Conservation (phyloP, 441 rosid genomes). For the Biscutella auriculata region DNA sequence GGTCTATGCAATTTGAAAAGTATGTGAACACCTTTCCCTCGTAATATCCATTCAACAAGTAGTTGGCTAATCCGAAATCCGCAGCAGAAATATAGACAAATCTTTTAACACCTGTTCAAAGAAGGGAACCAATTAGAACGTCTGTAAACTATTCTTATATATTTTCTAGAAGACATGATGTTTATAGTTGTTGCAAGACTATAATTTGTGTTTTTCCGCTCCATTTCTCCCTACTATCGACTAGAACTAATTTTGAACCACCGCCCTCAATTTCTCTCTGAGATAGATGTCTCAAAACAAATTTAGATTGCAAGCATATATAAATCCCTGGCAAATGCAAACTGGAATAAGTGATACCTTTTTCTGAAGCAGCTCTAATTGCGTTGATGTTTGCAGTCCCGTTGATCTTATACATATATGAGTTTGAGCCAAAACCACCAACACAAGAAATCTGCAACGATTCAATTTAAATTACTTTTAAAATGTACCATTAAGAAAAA, state of each 20-base stretch:
- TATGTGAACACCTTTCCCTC: slow-evolving; percentile 59
- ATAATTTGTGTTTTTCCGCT: not conserved
- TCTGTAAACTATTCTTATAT: not conserved
- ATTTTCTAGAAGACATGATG: not conserved
- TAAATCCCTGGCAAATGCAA: not conserved
- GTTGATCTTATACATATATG: slow-evolving; percentile 87
- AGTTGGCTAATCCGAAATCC: slow-evolving; percentile 62
- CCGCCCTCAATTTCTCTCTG: not conserved
- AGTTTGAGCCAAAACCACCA: slow-evolving; percentile 92
- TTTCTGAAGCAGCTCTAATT: slow-evolving; percentile 77
- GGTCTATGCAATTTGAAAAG: not conserved
- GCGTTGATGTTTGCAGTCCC: slow-evolving; percentile 95
- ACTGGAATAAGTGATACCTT: slow-evolving; percentile 32
- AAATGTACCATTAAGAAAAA: not conserved
- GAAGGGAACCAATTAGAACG: slow-evolving; percentile 5
- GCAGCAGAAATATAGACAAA: slow-evolving; percentile 82
- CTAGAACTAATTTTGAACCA: not conserved
- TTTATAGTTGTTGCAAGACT: not conserved
- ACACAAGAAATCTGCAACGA: slow-evolving; percentile 72
- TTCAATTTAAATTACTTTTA: not conserved
- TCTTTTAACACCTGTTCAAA: slow-evolving; percentile 58
- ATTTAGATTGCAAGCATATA: not conserved
- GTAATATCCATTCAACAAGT: slow-evolving; percentile 62
- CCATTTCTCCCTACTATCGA: not conserved
- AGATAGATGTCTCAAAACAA: not conserved